Evolutionary conservation across 768 basidiomycete genomes (phyloP).

Genomic region (Lactifluus subvellereus): DNA sequence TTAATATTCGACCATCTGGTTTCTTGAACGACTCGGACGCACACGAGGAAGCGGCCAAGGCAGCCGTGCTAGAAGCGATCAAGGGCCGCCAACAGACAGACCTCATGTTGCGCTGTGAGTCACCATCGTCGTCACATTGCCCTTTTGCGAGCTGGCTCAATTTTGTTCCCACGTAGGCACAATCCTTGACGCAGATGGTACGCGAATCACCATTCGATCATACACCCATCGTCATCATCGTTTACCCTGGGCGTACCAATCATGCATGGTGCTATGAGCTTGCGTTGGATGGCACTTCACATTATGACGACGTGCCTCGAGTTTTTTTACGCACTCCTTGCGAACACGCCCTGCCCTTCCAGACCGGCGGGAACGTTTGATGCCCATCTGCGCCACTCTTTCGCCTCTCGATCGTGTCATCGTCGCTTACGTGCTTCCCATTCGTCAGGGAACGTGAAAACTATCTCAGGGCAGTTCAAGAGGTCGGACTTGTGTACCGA

Average conservation of each 20-base stretch:
- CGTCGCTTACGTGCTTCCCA: slow-evolving; percentile 25
- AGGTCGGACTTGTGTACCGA: slow-evolving; percentile 84
- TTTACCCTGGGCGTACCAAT: slow-evolving; percentile 24
- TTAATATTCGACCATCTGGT: slow-evolving; percentile 23
- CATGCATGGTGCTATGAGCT: slow-evolving; percentile 23
- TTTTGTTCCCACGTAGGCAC: slow-evolving; percentile 52
- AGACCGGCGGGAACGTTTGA: slow-evolving; percentile 9
- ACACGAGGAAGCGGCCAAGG: slow-evolving; percentile 66
- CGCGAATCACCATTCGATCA: slow-evolving; percentile 18
- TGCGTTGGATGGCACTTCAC: slow-evolving; percentile 3
- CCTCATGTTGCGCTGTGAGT: slow-evolving; percentile 86
- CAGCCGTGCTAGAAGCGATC: slow-evolving; percentile 75
- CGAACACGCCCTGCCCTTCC: slow-evolving; percentile 11
- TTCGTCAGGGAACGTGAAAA: slow-evolving; percentile 70
- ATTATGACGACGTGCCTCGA: slow-evolving; percentile 9
- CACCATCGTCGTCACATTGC: slow-evolving; percentile 14
- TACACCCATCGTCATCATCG: neutral
- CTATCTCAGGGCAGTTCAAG: slow-evolving; percentile 84
- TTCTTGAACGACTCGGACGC: slow-evolving; percentile 26
- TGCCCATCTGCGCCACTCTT: neutral
- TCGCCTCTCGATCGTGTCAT: slow-evolving; percentile 16
- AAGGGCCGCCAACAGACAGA: slow-evolving; percentile 85
- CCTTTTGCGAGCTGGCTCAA: slow-evolving; percentile 25
- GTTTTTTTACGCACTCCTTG: slow-evolving; percentile 14
- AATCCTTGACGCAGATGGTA: slow-evolving; percentile 78